These are phyloP conservation scores for Lodderomyces beijingensis DNA, from an alignment of 1,139 yeast genomes.

Conservation along the genomic window DNA sequence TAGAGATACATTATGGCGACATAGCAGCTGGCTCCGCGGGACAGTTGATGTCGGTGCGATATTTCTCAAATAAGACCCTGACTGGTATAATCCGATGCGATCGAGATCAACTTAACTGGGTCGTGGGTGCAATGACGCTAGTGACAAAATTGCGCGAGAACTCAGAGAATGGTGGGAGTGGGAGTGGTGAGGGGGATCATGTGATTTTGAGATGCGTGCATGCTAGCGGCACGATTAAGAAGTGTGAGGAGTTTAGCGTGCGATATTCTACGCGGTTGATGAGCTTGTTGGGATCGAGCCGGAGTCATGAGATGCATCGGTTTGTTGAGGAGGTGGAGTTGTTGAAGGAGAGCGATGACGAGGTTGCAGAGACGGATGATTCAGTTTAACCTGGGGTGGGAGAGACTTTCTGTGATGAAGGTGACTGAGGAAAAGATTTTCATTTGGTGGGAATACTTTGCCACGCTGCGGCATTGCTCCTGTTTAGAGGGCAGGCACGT, in stretches of 20 bases:
- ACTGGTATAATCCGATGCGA: conserved; percentile 82
- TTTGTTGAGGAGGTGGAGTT: neutral
- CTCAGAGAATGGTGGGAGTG: neutral
- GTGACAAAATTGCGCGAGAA: conserved; percentile 44
- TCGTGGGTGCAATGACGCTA: conserved; percentile 67
- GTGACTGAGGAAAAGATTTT: no score
- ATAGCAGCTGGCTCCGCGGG: conserved; percentile 68
- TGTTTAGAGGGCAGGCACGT: no score
- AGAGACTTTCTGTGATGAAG: no score
- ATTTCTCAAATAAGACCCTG: conserved; percentile 76
- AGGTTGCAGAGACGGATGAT: no score
- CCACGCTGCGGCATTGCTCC: no score
- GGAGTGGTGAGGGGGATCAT: conserved; percentile 34
- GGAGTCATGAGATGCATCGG: conserved; percentile 2
- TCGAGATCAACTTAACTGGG: conserved; percentile 56
- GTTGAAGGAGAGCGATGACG: conserved; percentile 4
- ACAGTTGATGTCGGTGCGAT: conserved; percentile 61
- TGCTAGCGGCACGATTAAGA: conserved; percentile 85
- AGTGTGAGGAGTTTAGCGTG: conserved; percentile 68
- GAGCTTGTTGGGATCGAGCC: conserved; percentile 13
- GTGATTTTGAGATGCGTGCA: conserved; percentile 62
- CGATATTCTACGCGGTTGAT: conserved; percentile 37
- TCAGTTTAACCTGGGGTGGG: no score
- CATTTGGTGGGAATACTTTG: no score
- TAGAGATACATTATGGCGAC: conserved; percentile 70